phyloP scores from a whole-genome alignment of 2,329 filamentous ascomycete species.

The Aspergillus costaricaensis region DNA sequence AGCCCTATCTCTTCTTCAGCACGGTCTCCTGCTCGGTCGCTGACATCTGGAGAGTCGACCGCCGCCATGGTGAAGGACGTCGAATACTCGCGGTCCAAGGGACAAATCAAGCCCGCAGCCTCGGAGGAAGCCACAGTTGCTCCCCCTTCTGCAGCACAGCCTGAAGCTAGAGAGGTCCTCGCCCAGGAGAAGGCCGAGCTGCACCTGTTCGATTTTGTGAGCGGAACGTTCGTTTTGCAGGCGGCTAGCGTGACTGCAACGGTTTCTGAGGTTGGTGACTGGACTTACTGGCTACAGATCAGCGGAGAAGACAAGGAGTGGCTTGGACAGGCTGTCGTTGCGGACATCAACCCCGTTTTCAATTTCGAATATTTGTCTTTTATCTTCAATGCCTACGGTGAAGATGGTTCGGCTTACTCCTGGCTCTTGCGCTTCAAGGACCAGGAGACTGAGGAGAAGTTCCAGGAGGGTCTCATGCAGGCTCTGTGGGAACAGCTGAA shows the following conservation, averaged over 20 bases:
- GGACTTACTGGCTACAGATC: slow-evolving; percentile 96
- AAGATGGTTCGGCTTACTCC: slow-evolving; percentile 87
- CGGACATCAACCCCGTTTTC: slow-evolving; percentile 96
- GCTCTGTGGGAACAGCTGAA: slow-evolving; percentile 97
- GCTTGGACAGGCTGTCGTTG: slow-evolving; percentile 80
- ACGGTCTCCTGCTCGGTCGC: slow-evolving; percentile 35
- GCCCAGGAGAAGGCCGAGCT: slow-evolving; percentile 77
- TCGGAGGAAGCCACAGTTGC: slow-evolving; percentile 57
- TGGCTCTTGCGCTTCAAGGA: slow-evolving; percentile 94
- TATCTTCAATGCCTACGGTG: slow-evolving; percentile 95
- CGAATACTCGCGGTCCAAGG: slow-evolving; percentile 43
- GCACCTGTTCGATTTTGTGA: slow-evolving; percentile 88
- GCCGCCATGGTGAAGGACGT: slow-evolving; percentile 49
- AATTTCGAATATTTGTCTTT: slow-evolving; percentile 99
- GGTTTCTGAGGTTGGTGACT: slow-evolving; percentile 83
- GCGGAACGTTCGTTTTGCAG: slow-evolving; percentile 80
- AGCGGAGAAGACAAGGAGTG: slow-evolving; percentile 74
- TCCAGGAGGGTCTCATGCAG: slow-evolving; percentile 93
- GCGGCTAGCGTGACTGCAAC: slow-evolving; percentile 73
- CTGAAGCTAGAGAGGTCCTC: slow-evolving; percentile 71
- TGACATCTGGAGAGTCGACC: slow-evolving; percentile 45
- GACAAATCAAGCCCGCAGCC: slow-evolving; percentile 39
- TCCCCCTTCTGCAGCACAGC: slow-evolving; percentile 62
- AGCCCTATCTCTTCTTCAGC: slow-evolving; percentile 57
- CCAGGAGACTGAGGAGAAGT: slow-evolving; percentile 74